Evolutionary conservation across 306 rosid species (phyloP), one percentile per base, ranked within the genome.

Genomic region (Prunus campanulata): DNA sequence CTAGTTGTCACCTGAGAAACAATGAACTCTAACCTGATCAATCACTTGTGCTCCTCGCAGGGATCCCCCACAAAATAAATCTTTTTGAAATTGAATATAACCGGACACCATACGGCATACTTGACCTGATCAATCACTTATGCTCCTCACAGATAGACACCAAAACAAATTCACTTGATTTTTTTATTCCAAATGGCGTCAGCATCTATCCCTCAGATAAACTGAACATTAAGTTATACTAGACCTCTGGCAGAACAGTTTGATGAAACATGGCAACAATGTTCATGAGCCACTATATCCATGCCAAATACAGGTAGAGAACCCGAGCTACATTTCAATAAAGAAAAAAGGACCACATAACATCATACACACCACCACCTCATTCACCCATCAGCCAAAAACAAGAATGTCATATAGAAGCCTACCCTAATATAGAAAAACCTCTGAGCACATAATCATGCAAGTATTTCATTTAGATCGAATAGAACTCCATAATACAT

Each of bases 401-500:
- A 5, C 44, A 1, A 1, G 32, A 22, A 16, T 69, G 39, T 27
- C 77, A 65, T 8, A 68, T 16, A 49, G 39, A 74, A 55, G 52
- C 73, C 71, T 61, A 47, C 78, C 73, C 75, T 71, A 61, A 30
- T 66, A 71, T 63, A 65, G 63, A 35, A 35, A 54, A 22, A 66
- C 72, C 82, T 74, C 82, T 74, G 65, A 83, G 16, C 56, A 57
- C 47, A 76, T 29, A 63, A 46, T 24, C 51, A 56, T 62, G 68
- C 52, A 48, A 78, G 51, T 71, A 60, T 76, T 76, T 76, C 68
- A 67, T 74, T 70, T 50, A 57, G 57, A 76, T 68, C 74, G 18
- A 66, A 61, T 13, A 78, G 75, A 77, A 66, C 80, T 77, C 86
- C 91, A 75, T 64, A 71, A 60, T 56, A 71, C 62, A 71, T 57